Conservation (phyloP, 305 asterid species). For the Caryopteris hybrid region DNA sequence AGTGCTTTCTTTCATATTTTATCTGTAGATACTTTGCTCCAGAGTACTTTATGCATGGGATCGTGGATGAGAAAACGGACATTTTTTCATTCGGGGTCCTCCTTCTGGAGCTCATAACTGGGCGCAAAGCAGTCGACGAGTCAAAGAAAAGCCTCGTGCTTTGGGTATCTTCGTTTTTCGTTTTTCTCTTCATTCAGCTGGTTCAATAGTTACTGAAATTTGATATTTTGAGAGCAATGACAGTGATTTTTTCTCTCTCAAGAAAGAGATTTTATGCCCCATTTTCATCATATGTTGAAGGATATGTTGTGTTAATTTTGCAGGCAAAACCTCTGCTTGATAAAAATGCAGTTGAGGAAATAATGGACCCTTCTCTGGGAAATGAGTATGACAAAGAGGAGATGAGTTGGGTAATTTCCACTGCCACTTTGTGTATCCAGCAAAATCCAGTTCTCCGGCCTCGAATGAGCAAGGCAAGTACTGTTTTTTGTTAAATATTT, state of each 20-base stretch:
- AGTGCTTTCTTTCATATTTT: background rate
- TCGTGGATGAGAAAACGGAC: conserved; percentile 70
- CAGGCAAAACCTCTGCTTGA: conserved; percentile 71
- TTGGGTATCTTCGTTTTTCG: conserved; percentile 40
- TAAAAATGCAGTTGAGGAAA: conserved; percentile 23
- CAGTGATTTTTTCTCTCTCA: too few species aligned
- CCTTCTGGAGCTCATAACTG: conserved; percentile 58
- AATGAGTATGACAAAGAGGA: conserved; percentile 32
- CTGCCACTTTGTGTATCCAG: conserved; percentile 48
- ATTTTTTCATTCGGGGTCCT: conserved; percentile 64
- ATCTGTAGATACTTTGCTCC: conserved; percentile 63
- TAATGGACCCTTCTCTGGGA: conserved; percentile 48
- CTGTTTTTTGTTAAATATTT: too few species aligned
- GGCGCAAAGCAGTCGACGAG: conserved; percentile 60
- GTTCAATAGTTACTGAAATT: too few species aligned
- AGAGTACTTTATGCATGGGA: conserved; percentile 65
- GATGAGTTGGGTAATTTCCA: conserved; percentile 37
- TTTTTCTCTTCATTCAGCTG: too few species aligned
- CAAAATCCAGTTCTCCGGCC: conserved; percentile 50
- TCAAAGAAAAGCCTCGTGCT: conserved; percentile 50
- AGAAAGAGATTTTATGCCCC: too few species aligned
- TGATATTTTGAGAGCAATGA: too few species aligned
- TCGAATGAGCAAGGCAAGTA: conserved; percentile 55
- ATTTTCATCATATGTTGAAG: too few species aligned
- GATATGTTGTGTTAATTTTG: background rate